Evolutionary conservation across 1,284 basidiomycete genomes (phyloP).

Genomic region (Leccinum insolens): DNA sequence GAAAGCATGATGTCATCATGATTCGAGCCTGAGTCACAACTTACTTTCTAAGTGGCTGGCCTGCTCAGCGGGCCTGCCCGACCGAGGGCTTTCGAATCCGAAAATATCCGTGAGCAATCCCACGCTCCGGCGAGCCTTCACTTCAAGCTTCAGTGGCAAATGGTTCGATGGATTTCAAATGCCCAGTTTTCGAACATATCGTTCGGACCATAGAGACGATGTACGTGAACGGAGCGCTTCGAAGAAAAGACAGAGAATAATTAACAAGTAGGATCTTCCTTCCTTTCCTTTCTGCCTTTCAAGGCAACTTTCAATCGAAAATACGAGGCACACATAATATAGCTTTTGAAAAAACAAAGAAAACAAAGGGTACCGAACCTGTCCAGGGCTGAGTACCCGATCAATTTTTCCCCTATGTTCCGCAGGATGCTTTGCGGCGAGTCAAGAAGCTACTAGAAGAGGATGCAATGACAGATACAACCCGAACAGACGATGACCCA

Average conservation of each 20-base stretch:
- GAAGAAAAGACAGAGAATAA: not conserved
- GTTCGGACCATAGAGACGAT: not conserved
- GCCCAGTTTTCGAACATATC: not conserved
- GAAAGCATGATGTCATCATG: not conserved
- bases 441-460: constrained; percentile 43
- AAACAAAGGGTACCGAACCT: too few relatives aligned
- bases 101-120: not conserved
- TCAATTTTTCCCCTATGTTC: constrained; percentile 19
- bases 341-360: not conserved
- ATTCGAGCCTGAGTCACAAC: not conserved
- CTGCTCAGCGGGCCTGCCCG: not conserved
- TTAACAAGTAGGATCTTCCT: not conserved
- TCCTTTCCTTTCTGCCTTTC: constrained; percentile 6
- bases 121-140: not conserved
- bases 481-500: constrained; percentile 80
- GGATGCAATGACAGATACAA: constrained; percentile 71
- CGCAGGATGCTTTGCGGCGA: not conserved
- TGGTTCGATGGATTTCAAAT: not conserved
- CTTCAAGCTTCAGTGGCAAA: not conserved
- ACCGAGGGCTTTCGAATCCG: not conserved
- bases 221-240: not conserved
- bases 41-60: not conserved
- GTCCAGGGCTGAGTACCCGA: constrained; percentile 11
- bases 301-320: not conserved
- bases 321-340: not conserved